Evolutionary conservation across 2,329 filamentous ascomycete species (phyloP).

Genomic region (Dactylonectria estremocensis): DNA sequence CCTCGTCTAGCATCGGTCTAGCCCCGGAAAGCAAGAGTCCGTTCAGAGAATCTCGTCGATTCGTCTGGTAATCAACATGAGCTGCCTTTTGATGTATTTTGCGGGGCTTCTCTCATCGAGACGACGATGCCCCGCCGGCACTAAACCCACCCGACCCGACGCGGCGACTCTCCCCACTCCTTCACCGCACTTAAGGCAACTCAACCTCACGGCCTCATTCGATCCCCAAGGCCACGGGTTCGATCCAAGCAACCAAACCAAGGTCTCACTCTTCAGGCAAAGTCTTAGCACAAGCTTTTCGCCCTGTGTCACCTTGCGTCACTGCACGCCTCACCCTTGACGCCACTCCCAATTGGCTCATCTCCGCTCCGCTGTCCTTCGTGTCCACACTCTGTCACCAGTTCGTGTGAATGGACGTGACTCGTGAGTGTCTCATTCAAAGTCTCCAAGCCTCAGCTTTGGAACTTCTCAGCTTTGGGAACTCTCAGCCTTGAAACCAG

Average conservation of each 20-base stretch:
- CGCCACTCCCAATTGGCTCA: constrained; percentile 6
- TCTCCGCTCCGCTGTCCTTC: not conserved
- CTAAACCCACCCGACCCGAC: constrained; percentile 22
- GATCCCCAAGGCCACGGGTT: not conserved
- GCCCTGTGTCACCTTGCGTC: constrained; percentile 1
- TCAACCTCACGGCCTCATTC: constrained; percentile 5
- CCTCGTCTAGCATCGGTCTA: too few species aligned
- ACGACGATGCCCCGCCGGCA: constrained; percentile 7
- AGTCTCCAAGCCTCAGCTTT: not conserved
- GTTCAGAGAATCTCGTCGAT: not conserved
- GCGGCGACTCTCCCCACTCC: constrained; percentile 24
- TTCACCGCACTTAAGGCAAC: constrained; percentile 35
- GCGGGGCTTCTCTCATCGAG: not conserved
- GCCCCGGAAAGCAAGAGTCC: not conserved
- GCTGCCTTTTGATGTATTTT: not conserved
- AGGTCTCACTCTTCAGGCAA: constrained; percentile 11
- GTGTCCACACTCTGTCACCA: not conserved
- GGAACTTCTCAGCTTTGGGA: not conserved
- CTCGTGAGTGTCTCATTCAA: not conserved
- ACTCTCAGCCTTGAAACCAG: too few species aligned
- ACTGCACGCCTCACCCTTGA: not conserved
- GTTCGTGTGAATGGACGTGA: not conserved
- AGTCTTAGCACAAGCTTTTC: constrained; percentile 9
- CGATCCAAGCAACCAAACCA: not conserved
- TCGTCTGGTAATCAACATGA: not conserved